Evolutionary conservation across 1,284 basidiomycete genomes (phyloP).

Genomic region (Jaminaea rosea): DNA sequence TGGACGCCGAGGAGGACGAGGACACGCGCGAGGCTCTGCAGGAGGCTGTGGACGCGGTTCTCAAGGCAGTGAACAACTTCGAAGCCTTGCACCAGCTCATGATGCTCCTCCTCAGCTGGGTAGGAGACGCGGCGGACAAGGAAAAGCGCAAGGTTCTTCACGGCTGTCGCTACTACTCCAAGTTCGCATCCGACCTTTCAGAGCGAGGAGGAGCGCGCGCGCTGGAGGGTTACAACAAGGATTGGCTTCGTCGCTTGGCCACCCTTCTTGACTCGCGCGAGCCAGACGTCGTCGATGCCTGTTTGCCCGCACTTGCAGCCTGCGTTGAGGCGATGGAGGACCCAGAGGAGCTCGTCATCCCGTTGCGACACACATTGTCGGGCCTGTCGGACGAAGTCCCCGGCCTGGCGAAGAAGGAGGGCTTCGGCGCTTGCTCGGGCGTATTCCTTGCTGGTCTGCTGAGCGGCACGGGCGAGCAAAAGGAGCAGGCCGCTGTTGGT

Average conservation of each 20-base stretch:
- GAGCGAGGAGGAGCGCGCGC: conserved; percentile 23
- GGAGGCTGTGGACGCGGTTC: conserved; percentile 24
- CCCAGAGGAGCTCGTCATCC: conserved; percentile 58
- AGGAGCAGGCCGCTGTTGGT: conserved; percentile 83
- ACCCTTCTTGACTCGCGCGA: conserved; percentile 73
- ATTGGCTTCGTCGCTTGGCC: conserved; percentile 91
- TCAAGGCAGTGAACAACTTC: conserved; percentile 28
- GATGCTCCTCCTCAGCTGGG: conserved; percentile 43
- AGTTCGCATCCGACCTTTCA: neutral
- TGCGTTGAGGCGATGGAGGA: conserved; percentile 94
- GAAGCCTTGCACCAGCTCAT: conserved; percentile 44
- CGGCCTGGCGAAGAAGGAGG: conserved; percentile 64
- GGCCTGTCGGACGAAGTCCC: conserved; percentile 56
- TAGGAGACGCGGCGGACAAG: conserved; percentile 21
- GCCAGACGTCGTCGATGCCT: conserved; percentile 66
- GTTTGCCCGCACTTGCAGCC: conserved; percentile 72
- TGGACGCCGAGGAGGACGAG: conserved; percentile 32
- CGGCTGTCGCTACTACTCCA: conserved; percentile 9
- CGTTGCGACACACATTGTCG: conserved; percentile 70
- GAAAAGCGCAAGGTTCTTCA: conserved; percentile 17
- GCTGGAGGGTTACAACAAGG: conserved; percentile 61
- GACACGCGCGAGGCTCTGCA: conserved; percentile 10
- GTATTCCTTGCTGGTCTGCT: conserved; percentile 74
- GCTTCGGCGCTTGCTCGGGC: conserved; percentile 83
- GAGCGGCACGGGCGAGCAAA: conserved; percentile 52